These are phyloP conservation scores for Lentithecium fluviatile DNA, from an alignment of 495 filamentous ascomycete species.

Conservation along the genomic window DNA sequence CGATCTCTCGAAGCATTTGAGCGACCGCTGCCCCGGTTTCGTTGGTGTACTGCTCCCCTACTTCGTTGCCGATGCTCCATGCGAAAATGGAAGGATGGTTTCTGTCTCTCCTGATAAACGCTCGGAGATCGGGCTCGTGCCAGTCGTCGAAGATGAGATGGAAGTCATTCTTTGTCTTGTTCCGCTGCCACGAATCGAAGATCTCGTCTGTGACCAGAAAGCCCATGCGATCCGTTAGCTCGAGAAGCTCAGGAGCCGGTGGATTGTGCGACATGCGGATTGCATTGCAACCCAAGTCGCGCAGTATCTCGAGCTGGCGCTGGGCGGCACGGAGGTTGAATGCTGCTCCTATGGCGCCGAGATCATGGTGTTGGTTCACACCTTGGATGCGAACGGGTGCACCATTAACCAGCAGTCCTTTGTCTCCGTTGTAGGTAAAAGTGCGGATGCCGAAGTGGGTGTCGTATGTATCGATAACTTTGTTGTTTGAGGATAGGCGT, in stretches of 20 bases:
- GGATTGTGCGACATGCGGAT: conserved; percentile 49
- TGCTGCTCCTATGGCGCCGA: conserved; percentile 48
- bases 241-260: conserved; percentile 21
- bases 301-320: conserved; percentile 49
- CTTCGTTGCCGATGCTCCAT: conserved; percentile 53
- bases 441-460: conserved; percentile 52
- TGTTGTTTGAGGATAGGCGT: conserved; percentile 26
- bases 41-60: conserved; percentile 44
- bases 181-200: conserved; percentile 49
- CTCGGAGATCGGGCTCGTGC: conserved; percentile 50
- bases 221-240: conserved; percentile 16
- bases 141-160: conserved; percentile 51
- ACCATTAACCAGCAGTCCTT: conserved; percentile 48
- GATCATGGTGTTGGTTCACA: conserved; percentile 51
- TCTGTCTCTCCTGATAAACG: conserved; percentile 50
- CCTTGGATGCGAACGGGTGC: conserved; percentile 46
- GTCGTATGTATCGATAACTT: conserved; percentile 48
- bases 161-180: conserved; percentile 50
- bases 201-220: conserved; percentile 29
- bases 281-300: conserved; percentile 52
- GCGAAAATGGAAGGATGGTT: conserved; percentile 54
- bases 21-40: conserved; percentile 29
- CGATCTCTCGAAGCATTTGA: conserved; percentile 41
- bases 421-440: conserved; percentile 43
- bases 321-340: conserved; percentile 49